A percentile compares a stretch with the other conserved stretches of the same genome.
Evolutionary conservation across 1,139 yeast genomes (phyloP).

Genomic region (Suhomyces panamericanus): DNA sequence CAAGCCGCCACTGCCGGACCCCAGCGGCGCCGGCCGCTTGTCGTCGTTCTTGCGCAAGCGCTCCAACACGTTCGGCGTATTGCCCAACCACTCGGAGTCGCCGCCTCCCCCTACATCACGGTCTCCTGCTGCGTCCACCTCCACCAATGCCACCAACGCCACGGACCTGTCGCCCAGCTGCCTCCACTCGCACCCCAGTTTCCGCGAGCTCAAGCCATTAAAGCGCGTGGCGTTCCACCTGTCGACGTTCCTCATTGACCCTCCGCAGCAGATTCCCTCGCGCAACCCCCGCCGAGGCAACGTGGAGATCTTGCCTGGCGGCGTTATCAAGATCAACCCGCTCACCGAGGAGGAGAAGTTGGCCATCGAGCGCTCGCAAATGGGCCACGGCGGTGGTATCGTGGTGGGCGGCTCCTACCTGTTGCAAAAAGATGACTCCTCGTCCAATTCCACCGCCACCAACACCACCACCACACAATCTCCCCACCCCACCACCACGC

Average conservation of each 20-base stretch:
- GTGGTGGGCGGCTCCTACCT: slow-evolving; percentile 82
- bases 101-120: slow-evolving; percentile 2
- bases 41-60: slow-evolving; percentile 32
- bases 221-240: slow-evolving; percentile 73
- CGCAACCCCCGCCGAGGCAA: slow-evolving; percentile 67
- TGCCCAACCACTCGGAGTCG: slow-evolving; percentile 2
- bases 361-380: slow-evolving; percentile 42
- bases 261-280: slow-evolving; percentile 71
- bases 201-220: slow-evolving; percentile 39
- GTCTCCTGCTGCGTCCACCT: slow-evolving; percentile 1
- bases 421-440: slow-evolving; percentile 36
- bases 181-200: slow-evolving; percentile 14
- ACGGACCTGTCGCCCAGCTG: background rate
- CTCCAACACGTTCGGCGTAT: slow-evolving; percentile 12
- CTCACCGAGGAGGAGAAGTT: slow-evolving; percentile 59
- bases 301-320: slow-evolving; percentile 64
- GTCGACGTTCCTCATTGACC: slow-evolving; percentile 69
- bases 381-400: slow-evolving; percentile 65
- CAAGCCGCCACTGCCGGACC: slow-evolving; percentile 5
- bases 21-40: slow-evolving; percentile 18
- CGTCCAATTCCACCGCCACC: too few relatives aligned
- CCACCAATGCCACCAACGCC: too few relatives aligned
- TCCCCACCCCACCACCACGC: slow-evolving; percentile 10
- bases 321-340: slow-evolving; percentile 60
- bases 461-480: slow-evolving; percentile 24